Base-by-base conservation (phyloP, 2,329 filamentous ascomycete genomes). In the Fusarium secorum region DNA sequence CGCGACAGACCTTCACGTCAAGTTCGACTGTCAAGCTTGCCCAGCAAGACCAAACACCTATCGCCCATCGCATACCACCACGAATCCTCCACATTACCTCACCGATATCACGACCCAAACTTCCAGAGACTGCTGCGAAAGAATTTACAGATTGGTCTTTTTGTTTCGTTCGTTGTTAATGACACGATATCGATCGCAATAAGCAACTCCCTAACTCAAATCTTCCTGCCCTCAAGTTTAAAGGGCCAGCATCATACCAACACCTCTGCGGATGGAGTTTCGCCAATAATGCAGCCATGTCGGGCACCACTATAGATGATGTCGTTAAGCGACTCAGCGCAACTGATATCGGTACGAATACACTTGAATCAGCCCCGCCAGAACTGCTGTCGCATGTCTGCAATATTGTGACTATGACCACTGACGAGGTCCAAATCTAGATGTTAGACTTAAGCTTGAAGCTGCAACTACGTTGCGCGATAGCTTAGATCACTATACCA, bases 401-500 rank as follows among this genome's bases (percentile, higher is more conserved):
- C 8, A 49, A 52, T 53, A 22, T 38, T 30, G 28, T n/a, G 24
- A 65, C 24, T 26, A 33, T 30, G 39, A 56, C 57, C 49, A 45
- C 62, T 64, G 44, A 72, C 57, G 11, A 33, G 18, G 35, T 46
- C 64, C 8, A 44, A 58, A 28, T 63, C 22, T 68, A 97, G 96
- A 98, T 84, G 83, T 91, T 64, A 93, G 93, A 83, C 83, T 90
- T 64, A 97, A 95, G 83, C 88, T 92, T 68, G 93, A 94, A 76
- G 90, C 94, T 71, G 94, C 95, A 68, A 90, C 91, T 56, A 92
- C 95, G 72, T 86, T 99, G 76, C 93, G 96, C 79, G 97, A 99
- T 82, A 94, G 89, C 76, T 90, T 98, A 74, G 97, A 99, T 72
- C 88, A 94, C 77, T 97, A 96, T 84, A 94, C 92, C 59, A 89